Conservation (phyloP, 139 green algal genomes). For the Spirogloea muscicola region DNA sequence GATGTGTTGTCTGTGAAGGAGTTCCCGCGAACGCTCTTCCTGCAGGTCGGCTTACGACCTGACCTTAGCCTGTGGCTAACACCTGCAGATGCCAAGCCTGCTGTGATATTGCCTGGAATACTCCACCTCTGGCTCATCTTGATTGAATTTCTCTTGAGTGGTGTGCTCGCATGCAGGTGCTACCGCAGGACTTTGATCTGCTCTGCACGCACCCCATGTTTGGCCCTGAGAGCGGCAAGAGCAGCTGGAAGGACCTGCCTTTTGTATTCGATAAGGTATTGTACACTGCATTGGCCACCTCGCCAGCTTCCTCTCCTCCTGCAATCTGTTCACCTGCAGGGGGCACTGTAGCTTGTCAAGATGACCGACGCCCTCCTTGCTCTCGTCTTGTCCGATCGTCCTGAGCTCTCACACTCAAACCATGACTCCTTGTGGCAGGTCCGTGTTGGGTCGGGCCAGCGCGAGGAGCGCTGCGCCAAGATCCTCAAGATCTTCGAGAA, state of each 20-base stretch:
- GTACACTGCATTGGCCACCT: too few relatives aligned
- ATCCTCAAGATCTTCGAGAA: constrained; percentile 47
- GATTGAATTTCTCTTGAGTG: not conserved
- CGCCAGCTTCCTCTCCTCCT: too few relatives aligned
- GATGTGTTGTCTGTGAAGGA: constrained; percentile 97
- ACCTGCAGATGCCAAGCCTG: too few relatives aligned
- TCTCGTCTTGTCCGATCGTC: too few relatives aligned
- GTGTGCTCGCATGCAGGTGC: constrained; percentile 8
- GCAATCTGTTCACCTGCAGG: too few relatives aligned
- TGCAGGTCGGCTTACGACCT: too few relatives aligned
- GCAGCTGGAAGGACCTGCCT: constrained; percentile 67
- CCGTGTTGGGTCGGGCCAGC: constrained; percentile 43
- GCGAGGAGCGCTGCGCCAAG: constrained; percentile 13
- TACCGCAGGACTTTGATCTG: constrained; percentile 81
- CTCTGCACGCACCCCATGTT: constrained; percentile 99
- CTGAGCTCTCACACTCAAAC: too few relatives aligned
- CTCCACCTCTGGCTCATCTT: not conserved
- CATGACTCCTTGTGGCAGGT: too few relatives aligned
- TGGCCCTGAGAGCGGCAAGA: constrained; percentile 87
- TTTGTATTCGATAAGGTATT: constrained; percentile 92
- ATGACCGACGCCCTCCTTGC: too few relatives aligned
- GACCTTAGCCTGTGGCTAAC: too few relatives aligned
- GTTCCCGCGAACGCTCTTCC: constrained; percentile 91
- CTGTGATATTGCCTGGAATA: too few relatives aligned
- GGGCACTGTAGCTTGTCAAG: too few relatives aligned